Percentiles rank a stretch among this genome's conserved stretches.
Evolutionary conservation across 306 rosid genomes (phyloP).

Genomic region (Dalbergia cochinchinensis): DNA sequence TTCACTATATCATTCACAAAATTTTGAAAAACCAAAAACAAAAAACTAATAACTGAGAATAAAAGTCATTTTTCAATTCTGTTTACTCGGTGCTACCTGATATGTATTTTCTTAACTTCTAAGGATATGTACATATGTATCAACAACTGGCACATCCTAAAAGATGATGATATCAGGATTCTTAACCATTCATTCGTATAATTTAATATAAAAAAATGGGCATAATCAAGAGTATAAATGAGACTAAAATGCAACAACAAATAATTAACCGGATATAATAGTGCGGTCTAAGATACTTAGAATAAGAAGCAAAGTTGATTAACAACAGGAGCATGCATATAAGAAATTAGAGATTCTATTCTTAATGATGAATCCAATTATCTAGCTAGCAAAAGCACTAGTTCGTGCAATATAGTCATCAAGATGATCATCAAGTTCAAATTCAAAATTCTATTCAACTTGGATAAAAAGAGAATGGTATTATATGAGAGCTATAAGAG

Average conservation of each 20-base stretch:
- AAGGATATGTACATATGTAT: neutral
- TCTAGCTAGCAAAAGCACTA: constrained; percentile 28
- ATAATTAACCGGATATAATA: neutral
- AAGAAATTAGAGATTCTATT: constrained; percentile 53
- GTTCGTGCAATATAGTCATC: constrained; percentile 50
- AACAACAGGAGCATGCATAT: constrained; percentile 29
- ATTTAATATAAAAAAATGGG: neutral
- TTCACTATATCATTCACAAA: too few species aligned
- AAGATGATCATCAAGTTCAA: constrained; percentile 32
- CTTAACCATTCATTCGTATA: constrained; percentile 6
- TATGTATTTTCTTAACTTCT: neutral
- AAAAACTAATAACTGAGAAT: too few species aligned
- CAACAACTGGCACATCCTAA: neutral
- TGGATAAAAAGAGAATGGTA: constrained; percentile 54
- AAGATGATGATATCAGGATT: constrained; percentile 6
- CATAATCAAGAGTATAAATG: neutral
- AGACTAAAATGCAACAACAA: constrained; percentile 6
- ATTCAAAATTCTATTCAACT: constrained; percentile 57
- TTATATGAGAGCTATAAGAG: constrained; percentile 25
- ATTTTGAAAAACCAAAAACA: too few species aligned
- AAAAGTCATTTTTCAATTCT: too few species aligned
- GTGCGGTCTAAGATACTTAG: constrained; percentile 45
- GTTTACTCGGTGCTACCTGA: neutral
- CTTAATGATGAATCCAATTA: constrained; percentile 53
- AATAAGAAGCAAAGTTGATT: constrained; percentile 37